A percentile compares a stretch with the other conserved stretches of the same genome.
Conservation (phyloP, 352 stramenopile genomes). For the Globisporangium perplexum region DNA sequence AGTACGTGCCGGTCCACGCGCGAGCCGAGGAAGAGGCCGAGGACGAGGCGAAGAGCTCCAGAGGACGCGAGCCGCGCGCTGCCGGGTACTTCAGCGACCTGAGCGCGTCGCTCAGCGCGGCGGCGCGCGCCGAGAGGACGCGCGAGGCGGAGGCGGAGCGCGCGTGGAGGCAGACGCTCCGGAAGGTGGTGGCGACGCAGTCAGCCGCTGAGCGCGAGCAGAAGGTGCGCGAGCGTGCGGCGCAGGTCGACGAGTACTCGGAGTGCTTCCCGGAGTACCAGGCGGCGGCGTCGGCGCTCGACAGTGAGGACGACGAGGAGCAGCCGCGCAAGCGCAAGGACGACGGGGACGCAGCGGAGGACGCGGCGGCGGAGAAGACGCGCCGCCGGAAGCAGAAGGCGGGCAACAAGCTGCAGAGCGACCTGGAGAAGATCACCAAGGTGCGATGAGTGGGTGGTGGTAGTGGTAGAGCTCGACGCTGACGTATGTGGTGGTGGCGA, state of each 20-base stretch:
- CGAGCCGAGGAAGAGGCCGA: slow-evolving; percentile 9
- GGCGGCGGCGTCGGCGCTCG: slow-evolving; percentile 21
- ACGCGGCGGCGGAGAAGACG: slow-evolving; percentile 19
- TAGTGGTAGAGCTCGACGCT: too few species aligned
- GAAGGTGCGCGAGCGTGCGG: slow-evolving; percentile 20
- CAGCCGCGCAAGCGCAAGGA: slow-evolving; percentile 22
- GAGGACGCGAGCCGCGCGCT: not conserved
- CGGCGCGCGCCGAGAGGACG: slow-evolving; percentile 30
- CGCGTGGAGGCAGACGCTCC: slow-evolving; percentile 52
- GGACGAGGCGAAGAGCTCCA: slow-evolving; percentile 9
- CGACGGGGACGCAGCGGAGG: slow-evolving; percentile 15
- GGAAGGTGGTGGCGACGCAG: slow-evolving; percentile 49
- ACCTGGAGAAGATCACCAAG: slow-evolving; percentile 74
- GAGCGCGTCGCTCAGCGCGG: slow-evolving; percentile 59
- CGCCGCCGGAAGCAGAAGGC: slow-evolving; percentile 63
- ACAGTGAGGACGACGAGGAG: slow-evolving; percentile 71
- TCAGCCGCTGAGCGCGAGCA: slow-evolving; percentile 33
- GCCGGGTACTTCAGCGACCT: slow-evolving; percentile 62
- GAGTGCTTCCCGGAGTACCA: slow-evolving; percentile 54
- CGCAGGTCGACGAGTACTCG: slow-evolving; percentile 49
- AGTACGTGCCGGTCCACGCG: slow-evolving; percentile 65
- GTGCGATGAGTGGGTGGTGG: slow-evolving; percentile 25
- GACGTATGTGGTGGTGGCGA: not conserved
- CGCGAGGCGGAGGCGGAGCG: slow-evolving; percentile 38
- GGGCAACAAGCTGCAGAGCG: slow-evolving; percentile 57